Percentiles rank a stretch among this genome's conserved stretches.
phyloP scores from a whole-genome alignment of 148 eudicot genomes.

The Talinum fruticosum region DNA sequence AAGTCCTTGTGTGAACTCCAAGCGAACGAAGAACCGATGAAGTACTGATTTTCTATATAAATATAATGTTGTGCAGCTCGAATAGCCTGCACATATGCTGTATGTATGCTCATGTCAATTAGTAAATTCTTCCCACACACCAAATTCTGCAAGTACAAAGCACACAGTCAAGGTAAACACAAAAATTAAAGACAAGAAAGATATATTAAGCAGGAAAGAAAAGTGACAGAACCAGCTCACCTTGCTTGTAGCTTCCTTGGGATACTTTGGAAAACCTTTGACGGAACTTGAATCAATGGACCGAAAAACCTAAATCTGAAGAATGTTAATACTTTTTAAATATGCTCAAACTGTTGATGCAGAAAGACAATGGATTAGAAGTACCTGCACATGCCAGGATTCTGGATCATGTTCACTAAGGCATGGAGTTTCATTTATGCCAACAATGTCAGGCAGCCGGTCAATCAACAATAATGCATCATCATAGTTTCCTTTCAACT shows the following conservation, averaged over 20 bases:
- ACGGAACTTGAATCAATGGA: constrained; percentile 92
- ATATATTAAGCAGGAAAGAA: neutral
- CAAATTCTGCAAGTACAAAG: constrained; percentile 46
- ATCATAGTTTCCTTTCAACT: constrained; percentile 58
- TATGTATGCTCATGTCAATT: constrained; percentile 92
- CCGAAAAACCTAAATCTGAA: constrained; percentile 63
- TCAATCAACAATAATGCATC: constrained; percentile 79
- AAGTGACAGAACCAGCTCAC: constrained; percentile 28
- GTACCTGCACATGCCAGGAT: constrained; percentile 94
- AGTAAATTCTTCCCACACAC: constrained; percentile 82
- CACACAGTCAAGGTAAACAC: neutral
- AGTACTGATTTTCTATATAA: constrained; percentile 94
- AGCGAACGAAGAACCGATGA: constrained; percentile 89
- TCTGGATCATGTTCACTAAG: constrained; percentile 62
- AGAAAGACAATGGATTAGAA: constrained; percentile 1
- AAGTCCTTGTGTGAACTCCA: constrained; percentile 71
- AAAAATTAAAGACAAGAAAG: neutral
- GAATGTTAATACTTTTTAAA: constrained; percentile 13
- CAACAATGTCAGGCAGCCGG: constrained; percentile 67
- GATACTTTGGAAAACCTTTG: constrained; percentile 85
- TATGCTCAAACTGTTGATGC: neutral
- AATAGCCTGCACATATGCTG: constrained; percentile 81
- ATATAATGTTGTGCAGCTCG: constrained; percentile 87
- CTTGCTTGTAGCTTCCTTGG: constrained; percentile 58
- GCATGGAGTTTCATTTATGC: constrained; percentile 55